Evolutionary conservation across 208 protist genomes (phyloP).

Genomic region (Hexamita inflata): DNA sequence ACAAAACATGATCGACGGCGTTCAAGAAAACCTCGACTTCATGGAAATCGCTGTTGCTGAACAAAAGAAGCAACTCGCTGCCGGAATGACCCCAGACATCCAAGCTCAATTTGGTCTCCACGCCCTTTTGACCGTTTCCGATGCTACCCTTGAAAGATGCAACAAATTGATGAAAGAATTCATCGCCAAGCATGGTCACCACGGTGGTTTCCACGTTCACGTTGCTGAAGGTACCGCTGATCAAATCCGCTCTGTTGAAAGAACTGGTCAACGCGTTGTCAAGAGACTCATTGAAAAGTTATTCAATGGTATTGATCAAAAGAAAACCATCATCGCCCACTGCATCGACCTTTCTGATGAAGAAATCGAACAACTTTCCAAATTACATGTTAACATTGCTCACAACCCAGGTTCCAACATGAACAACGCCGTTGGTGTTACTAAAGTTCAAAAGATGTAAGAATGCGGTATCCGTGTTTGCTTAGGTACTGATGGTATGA

Average conservation of each 20-base stretch:
- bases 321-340: constrained; percentile 22
- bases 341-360: constrained; percentile 19
- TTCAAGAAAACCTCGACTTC: constrained; percentile 36
- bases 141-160: constrained; percentile 30
- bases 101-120: constrained; percentile 31
- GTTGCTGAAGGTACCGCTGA: constrained; percentile 31
- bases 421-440: too few species aligned
- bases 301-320: too few species aligned
- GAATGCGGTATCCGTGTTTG: too few species aligned
- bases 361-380: constrained; percentile 2
- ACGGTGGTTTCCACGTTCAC: constrained; percentile 32
- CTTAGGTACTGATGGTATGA: too few species aligned
- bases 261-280: neutral
- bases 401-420: too few species aligned
- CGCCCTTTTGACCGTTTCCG: constrained; percentile 29
- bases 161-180: too few species aligned
- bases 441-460: too few species aligned
- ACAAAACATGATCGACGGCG: constrained; percentile 8
- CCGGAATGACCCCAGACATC: neutral
- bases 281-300: constrained; percentile 4
- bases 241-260: neutral
- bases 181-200: neutral
- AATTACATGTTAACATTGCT: too few species aligned
- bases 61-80: too few species aligned
- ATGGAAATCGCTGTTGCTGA: neutral